These are phyloP conservation scores for Ampelomyces quisqualis DNA, from an alignment of 2,329 filamentous ascomycete species.

Conservation along the genomic window DNA sequence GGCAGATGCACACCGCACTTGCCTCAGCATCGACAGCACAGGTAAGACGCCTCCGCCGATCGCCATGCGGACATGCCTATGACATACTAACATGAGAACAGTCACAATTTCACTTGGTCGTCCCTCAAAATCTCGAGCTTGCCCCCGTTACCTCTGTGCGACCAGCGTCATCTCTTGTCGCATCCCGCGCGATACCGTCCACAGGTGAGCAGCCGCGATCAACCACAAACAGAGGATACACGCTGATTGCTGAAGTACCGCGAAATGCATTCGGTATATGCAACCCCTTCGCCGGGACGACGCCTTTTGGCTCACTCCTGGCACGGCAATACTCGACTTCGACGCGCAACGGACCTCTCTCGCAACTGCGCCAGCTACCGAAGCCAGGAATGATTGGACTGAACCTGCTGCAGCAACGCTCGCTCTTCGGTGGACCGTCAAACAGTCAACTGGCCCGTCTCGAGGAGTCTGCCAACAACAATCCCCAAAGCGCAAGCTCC, in stretches of 20 bases:
- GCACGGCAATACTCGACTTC: constrained; percentile 45
- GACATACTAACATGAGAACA: no score
- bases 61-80: no score
- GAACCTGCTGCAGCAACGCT: constrained; percentile 47
- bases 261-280: constrained; percentile 35
- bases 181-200: no score
- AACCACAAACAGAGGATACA: neutral
- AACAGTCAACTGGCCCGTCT: constrained; percentile 73
- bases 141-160: no score
- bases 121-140: no score
- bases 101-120: no score
- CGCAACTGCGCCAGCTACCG: constrained; percentile 33
- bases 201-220: constrained; percentile 21
- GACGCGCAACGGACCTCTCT: constrained; percentile 38
- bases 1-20: constrained; percentile 22
- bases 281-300: constrained; percentile 37
- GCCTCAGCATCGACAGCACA: constrained; percentile 7
- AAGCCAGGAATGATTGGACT: constrained; percentile 40
- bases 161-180: no score
- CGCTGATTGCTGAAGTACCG: constrained; percentile 26
- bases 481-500: constrained; percentile 79
- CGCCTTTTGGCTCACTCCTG: constrained; percentile 26
- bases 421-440: constrained; percentile 50
- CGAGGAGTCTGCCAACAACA: constrained; percentile 90
- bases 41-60: neutral